A percentile compares a stretch with the other conserved stretches of the same genome.
These are phyloP conservation scores for Carallia brachiata DNA, from an alignment of 345 rosid genomes.

Conservation along the genomic window DNA sequence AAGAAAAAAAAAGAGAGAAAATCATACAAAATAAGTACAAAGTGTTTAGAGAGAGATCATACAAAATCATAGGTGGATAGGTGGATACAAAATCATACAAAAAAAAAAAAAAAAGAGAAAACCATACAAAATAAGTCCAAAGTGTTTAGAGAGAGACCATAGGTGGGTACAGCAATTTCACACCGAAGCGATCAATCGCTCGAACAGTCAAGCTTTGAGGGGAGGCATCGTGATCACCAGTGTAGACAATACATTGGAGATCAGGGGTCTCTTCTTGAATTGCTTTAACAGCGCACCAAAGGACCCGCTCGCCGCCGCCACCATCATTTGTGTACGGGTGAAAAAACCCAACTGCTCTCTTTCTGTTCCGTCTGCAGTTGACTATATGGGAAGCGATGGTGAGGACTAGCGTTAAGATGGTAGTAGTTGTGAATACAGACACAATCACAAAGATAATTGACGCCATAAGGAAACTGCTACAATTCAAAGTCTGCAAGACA, in stretches of 20 bases:
- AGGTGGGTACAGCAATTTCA: conserved; percentile 61
- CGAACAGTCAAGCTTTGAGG: conserved; percentile 56
- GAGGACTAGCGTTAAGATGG: conserved; percentile 30
- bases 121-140: conserved; percentile 31
- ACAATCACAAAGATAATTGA: background rate
- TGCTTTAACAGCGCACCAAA: conserved; percentile 95
- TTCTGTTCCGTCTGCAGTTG: conserved; percentile 36
- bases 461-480: too few relatives aligned
- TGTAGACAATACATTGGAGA: conserved; percentile 64
- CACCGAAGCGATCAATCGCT: conserved; percentile 82
- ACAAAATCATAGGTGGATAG: too few relatives aligned
- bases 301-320: conserved; percentile 95
- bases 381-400: conserved; percentile 38
- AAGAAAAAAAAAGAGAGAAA: background rate
- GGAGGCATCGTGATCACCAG: conserved; percentile 77
- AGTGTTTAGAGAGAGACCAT: conserved; percentile 37
- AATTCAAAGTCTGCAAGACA: too few relatives aligned
- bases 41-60: too few relatives aligned
- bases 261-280: conserved; percentile 72
- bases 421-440: conserved; percentile 31
- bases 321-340: conserved; percentile 97
- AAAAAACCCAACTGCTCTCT: conserved; percentile 75
- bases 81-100: too few relatives aligned
- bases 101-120: background rate
- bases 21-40: conserved; percentile 32